phyloP scores from a whole-genome alignment of 768 basidiomycete genomes.

The Mycena capillaripes region DNA sequence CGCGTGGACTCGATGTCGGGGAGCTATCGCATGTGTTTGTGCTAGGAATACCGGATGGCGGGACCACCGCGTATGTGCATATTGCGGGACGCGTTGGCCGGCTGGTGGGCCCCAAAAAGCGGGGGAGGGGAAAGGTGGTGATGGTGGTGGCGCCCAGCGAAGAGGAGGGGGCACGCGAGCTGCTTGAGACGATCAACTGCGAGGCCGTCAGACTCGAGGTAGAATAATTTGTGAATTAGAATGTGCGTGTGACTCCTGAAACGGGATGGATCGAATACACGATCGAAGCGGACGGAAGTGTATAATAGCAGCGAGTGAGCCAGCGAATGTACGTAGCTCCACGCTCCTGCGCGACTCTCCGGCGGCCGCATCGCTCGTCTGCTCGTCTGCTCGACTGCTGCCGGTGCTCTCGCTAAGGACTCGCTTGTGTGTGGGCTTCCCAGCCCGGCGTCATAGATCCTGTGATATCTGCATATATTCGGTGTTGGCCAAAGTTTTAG shows the following conservation, averaged over 20 bases:
- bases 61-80: constrained; percentile 70
- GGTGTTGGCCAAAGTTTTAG: not conserved
- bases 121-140: constrained; percentile 75
- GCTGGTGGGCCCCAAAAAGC: constrained; percentile 52
- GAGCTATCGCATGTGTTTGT: constrained; percentile 83
- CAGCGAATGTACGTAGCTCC: not conserved
- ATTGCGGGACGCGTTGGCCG: constrained; percentile 82
- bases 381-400: not conserved
- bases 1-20: constrained; percentile 81
- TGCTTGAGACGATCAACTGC: constrained; percentile 40
- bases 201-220: constrained; percentile 39
- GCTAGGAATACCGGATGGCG: constrained; percentile 70
- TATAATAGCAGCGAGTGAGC: not conserved
- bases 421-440: constrained; percentile 28
- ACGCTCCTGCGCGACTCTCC: not conserved
- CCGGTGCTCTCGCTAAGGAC: no score
- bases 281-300: not conserved
- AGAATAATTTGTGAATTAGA: not conserved
- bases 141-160: constrained; percentile 60
- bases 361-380: not conserved
- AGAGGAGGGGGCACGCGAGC: constrained; percentile 47
- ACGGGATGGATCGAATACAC: not conserved
- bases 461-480: constrained; percentile 19
- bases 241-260: no score
- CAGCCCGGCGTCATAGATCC: not conserved